A percentile compares a stretch with the other conserved stretches of the same genome.
These are phyloP conservation scores for Aspergillus coremiiformis DNA, from an alignment of 495 filamentous ascomycete genomes.

Conservation along the genomic window DNA sequence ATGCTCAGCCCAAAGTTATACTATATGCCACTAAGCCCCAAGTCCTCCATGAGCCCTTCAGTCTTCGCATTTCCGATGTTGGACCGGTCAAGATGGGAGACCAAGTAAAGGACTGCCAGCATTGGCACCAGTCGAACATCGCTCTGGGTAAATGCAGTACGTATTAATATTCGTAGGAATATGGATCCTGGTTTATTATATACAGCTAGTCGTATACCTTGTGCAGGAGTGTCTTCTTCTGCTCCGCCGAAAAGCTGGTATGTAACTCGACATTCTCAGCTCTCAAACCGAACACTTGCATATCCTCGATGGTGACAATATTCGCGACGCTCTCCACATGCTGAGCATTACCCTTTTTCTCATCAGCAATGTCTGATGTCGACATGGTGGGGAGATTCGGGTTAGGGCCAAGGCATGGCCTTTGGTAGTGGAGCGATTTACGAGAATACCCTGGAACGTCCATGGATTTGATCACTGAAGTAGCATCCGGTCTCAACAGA, in stretches of 20 bases:
- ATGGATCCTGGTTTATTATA: no score
- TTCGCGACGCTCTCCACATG: not conserved
- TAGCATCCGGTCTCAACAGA: no score
- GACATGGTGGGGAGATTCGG: not conserved
- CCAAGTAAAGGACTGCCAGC: constrained; percentile 37
- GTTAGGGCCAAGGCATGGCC: no score
- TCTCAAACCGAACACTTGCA: constrained; percentile 17
- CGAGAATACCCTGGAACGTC: no score
- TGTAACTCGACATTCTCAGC: constrained; percentile 22
- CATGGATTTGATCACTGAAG: no score
- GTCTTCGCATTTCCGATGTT: constrained; percentile 77
- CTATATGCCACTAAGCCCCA: constrained; percentile 46
- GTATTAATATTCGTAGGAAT: no score
- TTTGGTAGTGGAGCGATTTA: no score
- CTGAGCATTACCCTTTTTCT: not conserved
- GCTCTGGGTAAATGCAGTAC: constrained; percentile 2
- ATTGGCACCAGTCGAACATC: constrained; percentile 27
- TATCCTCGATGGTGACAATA: constrained; percentile 13
- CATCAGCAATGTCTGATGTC: not conserved
- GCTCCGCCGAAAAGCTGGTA: constrained; percentile 10
- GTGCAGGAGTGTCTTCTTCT: constrained; percentile 10
- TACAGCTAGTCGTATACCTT: constrained; percentile 13
- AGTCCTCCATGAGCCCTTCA: constrained; percentile 54
- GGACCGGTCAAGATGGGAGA: constrained; percentile 46
- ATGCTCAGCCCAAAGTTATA: constrained; percentile 58